Base-by-base conservation (phyloP, 768 basidiomycete species). In the Lepiota brunneoincarnata region DNA sequence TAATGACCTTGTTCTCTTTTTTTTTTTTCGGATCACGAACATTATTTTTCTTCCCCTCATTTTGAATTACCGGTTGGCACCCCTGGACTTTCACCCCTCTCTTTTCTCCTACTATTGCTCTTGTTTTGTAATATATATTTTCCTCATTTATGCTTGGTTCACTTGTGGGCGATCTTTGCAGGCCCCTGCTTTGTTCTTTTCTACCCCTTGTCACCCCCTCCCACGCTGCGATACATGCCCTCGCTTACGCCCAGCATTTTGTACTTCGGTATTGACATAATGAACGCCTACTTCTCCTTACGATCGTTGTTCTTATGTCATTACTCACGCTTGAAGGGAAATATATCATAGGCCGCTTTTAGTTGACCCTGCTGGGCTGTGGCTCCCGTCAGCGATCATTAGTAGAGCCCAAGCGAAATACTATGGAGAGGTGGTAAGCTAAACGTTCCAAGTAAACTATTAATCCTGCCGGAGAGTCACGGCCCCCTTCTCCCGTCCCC, bases 1-100 rank as follows among this genome's bases (percentile, higher is more conserved):
- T 77, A 66, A 61, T 49, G 18, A 49, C 2, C 17, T 38, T 28
- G 21, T 17, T 35, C 20, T 18, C 14, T 41, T 41, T 41, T 49
- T 31, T 18, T 12, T 41, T 41, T 41, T 49, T 31, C 7, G 31
- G 3, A 31, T 31, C 31, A 31, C 11, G 31, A n/a, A 21, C 4
- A 2, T 39, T 14, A 39, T 6, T 24, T 39, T 31, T 18, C 21
- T 24, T 10, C 3, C 6, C 18, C 9, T 21, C 28, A 11, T 21
- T 40, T 39, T 46, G 20, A 26, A 45, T 26, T 46, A 5, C 5
- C 24, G 36, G 26, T 46, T 11, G 45, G n/a, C 18, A 18, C 35
- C n/a, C 31, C 17, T 47, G 26, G 21, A 18, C 17, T 31, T 47
- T 5, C n/a, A n/a, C n/a, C n/a, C 20, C 6, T 9, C n/a, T 47